Evolutionary conservation across 2,329 filamentous ascomycete species (phyloP), one percentile per base, ranked within the genome.

Genomic region (Hypoxylon rubiginosum): DNA sequence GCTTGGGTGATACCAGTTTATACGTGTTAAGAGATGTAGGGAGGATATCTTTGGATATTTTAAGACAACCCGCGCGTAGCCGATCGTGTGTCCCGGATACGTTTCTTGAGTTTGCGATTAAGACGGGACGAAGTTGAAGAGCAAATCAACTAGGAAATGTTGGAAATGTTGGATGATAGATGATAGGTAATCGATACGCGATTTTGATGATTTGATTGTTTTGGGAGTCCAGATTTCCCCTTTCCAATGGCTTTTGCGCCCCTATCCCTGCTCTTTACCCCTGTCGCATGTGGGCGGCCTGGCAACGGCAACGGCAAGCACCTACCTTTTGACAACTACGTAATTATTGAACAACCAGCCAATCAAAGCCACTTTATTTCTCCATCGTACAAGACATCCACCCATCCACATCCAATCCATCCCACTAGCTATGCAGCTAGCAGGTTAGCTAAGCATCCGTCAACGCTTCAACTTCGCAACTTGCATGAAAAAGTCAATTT

Each of bases 171-270:
- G 17, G 53, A 30, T 51, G 28, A 45, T 36, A 51, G n/a, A n/a
- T n/a, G n/a, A n/a, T n/a, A n/a, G n/a, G n/a, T n/a, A n/a, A 61
- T 64, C 65, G 65, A 68, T 68, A 68, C 50, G 62, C 34, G 53
- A 62, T 45, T 64, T 53, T n/a, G 61, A 49, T 39, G 54, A n/a
- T 21, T 52, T 36, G 62, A 46, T 65, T 68, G 65, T 68, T 68
- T 65, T 65, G 65, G 46, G 24, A 55, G 17, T 43, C 48, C 58
- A 61, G 28, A 43, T 64, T 56, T 64, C 34, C 53, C 61, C 52
- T 48, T 61, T 52, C 51, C 41, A 62, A 53, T 58, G 28, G 62
- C n/a, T n/a, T n/a, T 45, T 50, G 24, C 17, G 48, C 62, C 64
- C 34, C 59, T 43, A 59, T 62, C 65, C 65, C 51, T 68, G 65